Evolutionary conservation across 192 early-diverging fungal genomes (phyloP).

Genomic region (Spizellomyces punctatus): DNA sequence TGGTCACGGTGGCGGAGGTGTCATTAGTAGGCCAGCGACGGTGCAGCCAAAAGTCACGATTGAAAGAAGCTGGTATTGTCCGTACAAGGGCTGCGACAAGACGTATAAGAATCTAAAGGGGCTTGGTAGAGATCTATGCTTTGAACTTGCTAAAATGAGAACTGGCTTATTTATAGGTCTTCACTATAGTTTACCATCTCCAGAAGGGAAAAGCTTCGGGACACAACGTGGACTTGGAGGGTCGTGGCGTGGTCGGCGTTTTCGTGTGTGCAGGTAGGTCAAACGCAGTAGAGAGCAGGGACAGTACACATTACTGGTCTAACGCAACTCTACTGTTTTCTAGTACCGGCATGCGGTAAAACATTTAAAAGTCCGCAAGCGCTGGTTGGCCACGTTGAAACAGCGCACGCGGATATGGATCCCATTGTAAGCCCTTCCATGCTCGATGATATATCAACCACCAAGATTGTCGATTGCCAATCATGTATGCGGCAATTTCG

Average conservation of each 20-base stretch:
- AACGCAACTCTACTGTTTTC: too few relatives aligned
- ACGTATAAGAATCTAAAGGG: slow-evolving; percentile 35
- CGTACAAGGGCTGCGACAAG: slow-evolving; percentile 28
- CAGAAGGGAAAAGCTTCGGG: slow-evolving; percentile 22
- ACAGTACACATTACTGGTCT: too few relatives aligned
- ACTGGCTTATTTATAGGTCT: background rate
- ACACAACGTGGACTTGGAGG: background rate
- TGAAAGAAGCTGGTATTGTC: slow-evolving; percentile 23
- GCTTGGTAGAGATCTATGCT: background rate
- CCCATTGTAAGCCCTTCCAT: background rate
- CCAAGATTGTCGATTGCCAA: background rate
- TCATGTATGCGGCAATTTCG: slow-evolving; percentile 1
- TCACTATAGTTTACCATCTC: slow-evolving; percentile 20
- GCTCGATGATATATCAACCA: background rate
- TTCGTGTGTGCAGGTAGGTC: slow-evolving; percentile 17
- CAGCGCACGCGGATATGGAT: slow-evolving; percentile 19
- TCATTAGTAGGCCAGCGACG: background rate
- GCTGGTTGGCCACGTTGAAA: slow-evolving; percentile 11
- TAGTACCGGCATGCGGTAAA: slow-evolving; percentile 16
- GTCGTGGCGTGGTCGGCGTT: background rate
- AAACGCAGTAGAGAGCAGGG: too few relatives aligned
- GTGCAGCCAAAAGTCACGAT: background rate
- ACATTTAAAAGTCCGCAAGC: slow-evolving; percentile 10
- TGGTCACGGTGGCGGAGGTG: slow-evolving; percentile 14
- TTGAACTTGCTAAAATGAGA: background rate